Conservation (phyloP, 257 asterid species). For the Lycium ferocissimum region DNA sequence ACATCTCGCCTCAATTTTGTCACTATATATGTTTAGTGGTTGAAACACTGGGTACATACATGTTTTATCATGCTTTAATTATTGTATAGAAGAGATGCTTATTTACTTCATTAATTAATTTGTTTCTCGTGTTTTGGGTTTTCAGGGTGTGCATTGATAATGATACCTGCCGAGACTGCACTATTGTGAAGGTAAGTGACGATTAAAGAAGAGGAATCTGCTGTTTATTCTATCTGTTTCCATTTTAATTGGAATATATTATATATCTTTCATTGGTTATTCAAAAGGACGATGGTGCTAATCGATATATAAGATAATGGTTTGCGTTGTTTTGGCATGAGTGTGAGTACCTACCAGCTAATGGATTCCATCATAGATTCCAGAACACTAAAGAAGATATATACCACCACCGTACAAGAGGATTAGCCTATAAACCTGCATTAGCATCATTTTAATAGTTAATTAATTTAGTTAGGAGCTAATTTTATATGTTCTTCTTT, state of each 20-base stretch:
- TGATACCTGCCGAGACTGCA: slow-evolving; percentile 66
- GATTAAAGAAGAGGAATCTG: no score
- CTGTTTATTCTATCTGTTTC: not conserved
- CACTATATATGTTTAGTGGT: no score
- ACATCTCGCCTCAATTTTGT: no score
- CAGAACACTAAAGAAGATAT: not conserved
- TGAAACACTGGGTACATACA: no score
- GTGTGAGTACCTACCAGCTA: not conserved
- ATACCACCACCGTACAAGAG: not conserved
- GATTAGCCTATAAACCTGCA: not conserved
- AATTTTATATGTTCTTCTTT: not conserved
- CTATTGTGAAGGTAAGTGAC: slow-evolving; percentile 76
- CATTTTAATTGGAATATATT: not conserved
- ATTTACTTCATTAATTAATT: not conserved
- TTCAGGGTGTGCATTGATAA: slow-evolving; percentile 85
- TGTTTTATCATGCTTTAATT: no score
- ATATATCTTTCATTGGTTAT: no score
- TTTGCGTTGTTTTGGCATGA: not conserved
- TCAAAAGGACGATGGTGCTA: no score
- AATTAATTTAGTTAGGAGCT: not conserved
- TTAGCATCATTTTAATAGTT: not conserved
- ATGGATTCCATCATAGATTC: slow-evolving; percentile 1
- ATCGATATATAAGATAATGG: not conserved
- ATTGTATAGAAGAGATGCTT: not conserved
- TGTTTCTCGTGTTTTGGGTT: slow-evolving; percentile 23